Conservation (phyloP, 495 filamentous ascomycete species). For the Hypoxylon lenormandii region DNA sequence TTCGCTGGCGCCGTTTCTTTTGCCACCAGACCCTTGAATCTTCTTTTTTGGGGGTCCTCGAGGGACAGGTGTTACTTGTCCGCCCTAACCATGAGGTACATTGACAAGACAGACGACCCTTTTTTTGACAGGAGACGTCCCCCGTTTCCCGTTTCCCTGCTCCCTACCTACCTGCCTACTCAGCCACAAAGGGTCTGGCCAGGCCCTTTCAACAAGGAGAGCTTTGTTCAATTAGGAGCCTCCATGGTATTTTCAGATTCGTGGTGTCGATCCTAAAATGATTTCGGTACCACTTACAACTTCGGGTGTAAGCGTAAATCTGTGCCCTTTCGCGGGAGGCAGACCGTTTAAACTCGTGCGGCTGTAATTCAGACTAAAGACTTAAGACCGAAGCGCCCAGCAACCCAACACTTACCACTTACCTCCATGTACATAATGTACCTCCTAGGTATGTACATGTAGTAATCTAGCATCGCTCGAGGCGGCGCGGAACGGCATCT, state of each 20-base stretch:
- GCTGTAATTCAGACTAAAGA: constrained; percentile 21
- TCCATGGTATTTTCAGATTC: constrained; percentile 40
- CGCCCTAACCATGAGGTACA: no score
- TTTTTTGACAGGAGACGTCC: constrained; percentile 25
- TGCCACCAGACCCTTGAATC: constrained; percentile 51
- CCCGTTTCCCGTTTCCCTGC: constrained; percentile 16
- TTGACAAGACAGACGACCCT: no score
- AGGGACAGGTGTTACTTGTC: constrained; percentile 20
- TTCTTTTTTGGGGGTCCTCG: constrained; percentile 48
- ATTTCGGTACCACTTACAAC: constrained; percentile 24
- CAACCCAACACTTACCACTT: no score
- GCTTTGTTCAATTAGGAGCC: constrained; percentile 28
- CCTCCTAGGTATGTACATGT: constrained; percentile 14
- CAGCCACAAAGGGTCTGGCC: constrained; percentile 54
- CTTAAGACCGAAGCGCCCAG: constrained; percentile 20
- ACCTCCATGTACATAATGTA: no score
- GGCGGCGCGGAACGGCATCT: constrained; percentile 46
- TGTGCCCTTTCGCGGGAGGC: constrained; percentile 3
- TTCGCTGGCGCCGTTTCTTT: constrained; percentile 51
- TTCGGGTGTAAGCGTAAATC: constrained; percentile 30
- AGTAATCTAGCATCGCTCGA: constrained; percentile 21
- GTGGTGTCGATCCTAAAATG: constrained; percentile 38
- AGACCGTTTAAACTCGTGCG: constrained; percentile 22
- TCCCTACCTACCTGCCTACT: constrained; percentile 23
- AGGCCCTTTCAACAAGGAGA: constrained; percentile 41